Evolutionary conservation across 352 stramenopile genomes (phyloP).

Genomic region (Elongisporangium anandrum): DNA sequence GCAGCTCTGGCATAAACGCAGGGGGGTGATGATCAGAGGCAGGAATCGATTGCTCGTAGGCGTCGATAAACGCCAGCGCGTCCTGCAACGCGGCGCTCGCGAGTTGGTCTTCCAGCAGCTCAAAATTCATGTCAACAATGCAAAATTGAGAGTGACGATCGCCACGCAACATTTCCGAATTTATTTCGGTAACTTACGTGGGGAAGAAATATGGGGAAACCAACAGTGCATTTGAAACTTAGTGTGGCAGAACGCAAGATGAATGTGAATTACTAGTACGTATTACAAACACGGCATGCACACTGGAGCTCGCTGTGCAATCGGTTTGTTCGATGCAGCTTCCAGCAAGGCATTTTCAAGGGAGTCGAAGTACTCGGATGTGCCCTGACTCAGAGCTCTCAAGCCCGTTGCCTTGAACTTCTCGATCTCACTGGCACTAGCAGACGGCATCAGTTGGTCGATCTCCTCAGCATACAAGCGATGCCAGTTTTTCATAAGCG

Average conservation of each 20-base stretch:
- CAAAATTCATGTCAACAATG: neutral
- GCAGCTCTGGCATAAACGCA: neutral
- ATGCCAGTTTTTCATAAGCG: neutral
- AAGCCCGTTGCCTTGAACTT: neutral
- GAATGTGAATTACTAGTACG: too few relatives aligned
- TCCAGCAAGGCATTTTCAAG: neutral
- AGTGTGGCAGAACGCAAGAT: too few relatives aligned
- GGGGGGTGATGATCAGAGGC: neutral
- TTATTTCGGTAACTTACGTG: neutral
- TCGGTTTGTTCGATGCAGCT: neutral
- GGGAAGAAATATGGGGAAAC: neutral
- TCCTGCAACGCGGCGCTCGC: constrained; percentile 6
- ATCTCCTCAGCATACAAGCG: neutral
- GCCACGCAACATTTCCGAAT: neutral
- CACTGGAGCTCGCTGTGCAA: neutral
- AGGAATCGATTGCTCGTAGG: neutral
- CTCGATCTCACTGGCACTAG: neutral
- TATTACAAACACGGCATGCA: neutral
- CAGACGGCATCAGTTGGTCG: neutral
- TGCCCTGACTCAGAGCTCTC: neutral
- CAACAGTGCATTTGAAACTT: too few relatives aligned
- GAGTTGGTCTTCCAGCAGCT: neutral
- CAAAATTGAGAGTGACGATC: neutral
- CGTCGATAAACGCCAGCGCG: constrained; percentile 14
- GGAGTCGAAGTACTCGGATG: neutral